Evolutionary conservation across 169 alveolate genomes (phyloP).

Genomic region (Cystoisospora suis): DNA sequence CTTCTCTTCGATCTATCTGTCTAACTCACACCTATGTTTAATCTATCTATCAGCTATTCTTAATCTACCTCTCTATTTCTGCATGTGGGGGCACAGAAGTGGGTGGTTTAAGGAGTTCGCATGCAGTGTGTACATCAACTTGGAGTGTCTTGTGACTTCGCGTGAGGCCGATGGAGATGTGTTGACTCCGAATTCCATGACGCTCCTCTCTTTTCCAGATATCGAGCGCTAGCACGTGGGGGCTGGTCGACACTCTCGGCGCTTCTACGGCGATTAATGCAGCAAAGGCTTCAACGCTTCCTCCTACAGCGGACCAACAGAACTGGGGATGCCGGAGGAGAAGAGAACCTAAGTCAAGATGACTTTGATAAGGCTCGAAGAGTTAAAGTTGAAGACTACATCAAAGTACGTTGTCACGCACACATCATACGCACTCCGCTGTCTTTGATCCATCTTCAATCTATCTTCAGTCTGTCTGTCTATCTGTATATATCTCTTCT

Average conservation of each 20-base stretch:
- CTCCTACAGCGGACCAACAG: slow-evolving; percentile 28
- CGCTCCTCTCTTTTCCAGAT: slow-evolving; percentile 16
- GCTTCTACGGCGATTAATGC: slow-evolving; percentile 53
- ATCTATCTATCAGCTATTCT: too few relatives aligned
- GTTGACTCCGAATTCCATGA: too few relatives aligned
- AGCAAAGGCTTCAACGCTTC: slow-evolving; percentile 53
- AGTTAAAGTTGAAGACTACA: slow-evolving; percentile 17
- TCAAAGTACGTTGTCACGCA: not conserved
- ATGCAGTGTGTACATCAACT: too few relatives aligned
- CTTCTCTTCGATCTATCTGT: too few relatives aligned
- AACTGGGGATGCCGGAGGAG: slow-evolving; percentile 17
- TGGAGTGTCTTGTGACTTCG: too few relatives aligned
- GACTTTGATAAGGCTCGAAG: slow-evolving; percentile 32
- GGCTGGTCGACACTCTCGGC: slow-evolving; percentile 53
- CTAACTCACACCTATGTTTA: too few relatives aligned
- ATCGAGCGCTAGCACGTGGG: slow-evolving; percentile 56
- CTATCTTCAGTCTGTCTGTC: not conserved
- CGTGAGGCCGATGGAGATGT: too few relatives aligned
- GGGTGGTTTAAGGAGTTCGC: too few relatives aligned
- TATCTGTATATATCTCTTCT: not conserved
- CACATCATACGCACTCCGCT: not conserved
- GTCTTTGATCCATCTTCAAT: too few relatives aligned
- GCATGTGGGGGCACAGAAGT: too few relatives aligned
- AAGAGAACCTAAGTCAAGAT: slow-evolving; percentile 14
- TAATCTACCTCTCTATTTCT: too few relatives aligned